Evolutionary conservation across 2,329 filamentous ascomycete genomes (phyloP).

Genomic region (Curvularia eragrostidis): DNA sequence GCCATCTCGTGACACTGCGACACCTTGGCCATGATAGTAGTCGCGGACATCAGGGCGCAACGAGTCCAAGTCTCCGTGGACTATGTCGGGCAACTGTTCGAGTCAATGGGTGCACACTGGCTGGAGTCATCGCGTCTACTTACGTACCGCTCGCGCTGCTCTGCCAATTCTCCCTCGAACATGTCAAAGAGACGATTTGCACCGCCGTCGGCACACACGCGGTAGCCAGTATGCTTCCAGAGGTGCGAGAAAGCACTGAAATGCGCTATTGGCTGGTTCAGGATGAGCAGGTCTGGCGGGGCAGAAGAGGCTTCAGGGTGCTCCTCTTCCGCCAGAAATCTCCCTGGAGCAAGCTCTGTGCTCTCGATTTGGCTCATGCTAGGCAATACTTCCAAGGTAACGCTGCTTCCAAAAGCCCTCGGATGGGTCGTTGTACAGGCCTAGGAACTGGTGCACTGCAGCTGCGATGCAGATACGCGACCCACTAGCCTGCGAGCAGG

Average conservation of each 20-base stretch:
- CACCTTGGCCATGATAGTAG: slow-evolving; percentile 69
- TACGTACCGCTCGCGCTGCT: slow-evolving; percentile 41
- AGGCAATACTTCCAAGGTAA: background rate
- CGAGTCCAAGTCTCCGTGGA: slow-evolving; percentile 93
- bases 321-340: slow-evolving; percentile 34
- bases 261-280: slow-evolving; percentile 54
- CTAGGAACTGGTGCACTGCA: background rate
- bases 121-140: slow-evolving; percentile 14
- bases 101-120: slow-evolving; percentile 18
- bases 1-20: slow-evolving; percentile 71
- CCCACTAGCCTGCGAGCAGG: slow-evolving; percentile 9
- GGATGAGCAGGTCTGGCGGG: slow-evolving; percentile 51
- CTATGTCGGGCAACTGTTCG: slow-evolving; percentile 59
- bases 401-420: slow-evolving; percentile 2
- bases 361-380: slow-evolving; percentile 25
- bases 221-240: slow-evolving; percentile 63
- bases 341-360: slow-evolving; percentile 31
- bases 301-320: slow-evolving; percentile 25
- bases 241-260: slow-evolving; percentile 59
- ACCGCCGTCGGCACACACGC: slow-evolving; percentile 88
- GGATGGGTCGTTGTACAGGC: slow-evolving; percentile 4
- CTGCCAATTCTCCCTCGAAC: slow-evolving; percentile 41
- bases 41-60: slow-evolving; percentile 66
- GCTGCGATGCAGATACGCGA: slow-evolving; percentile 16
- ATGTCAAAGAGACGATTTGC: slow-evolving; percentile 75